Conservation (phyloP, 139 green algal species). For the Chlorella sp. region DNA sequence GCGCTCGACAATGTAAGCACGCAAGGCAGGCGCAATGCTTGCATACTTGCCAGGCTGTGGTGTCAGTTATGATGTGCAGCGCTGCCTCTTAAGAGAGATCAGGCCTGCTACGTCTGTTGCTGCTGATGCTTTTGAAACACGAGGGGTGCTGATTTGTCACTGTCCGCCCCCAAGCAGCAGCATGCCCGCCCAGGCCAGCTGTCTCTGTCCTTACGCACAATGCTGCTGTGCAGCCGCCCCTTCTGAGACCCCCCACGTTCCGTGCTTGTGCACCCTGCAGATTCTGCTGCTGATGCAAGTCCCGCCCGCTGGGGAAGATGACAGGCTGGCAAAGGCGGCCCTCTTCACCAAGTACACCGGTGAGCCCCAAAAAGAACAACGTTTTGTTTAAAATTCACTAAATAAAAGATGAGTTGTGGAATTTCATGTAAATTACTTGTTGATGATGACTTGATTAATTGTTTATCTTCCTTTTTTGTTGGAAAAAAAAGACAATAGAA, state of each 20-base stretch:
- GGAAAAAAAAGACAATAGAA: no score
- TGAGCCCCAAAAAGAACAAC: not conserved
- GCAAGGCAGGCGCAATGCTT: not conserved
- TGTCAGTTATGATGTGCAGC: not conserved
- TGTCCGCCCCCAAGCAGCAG: not conserved
- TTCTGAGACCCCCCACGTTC: no score
- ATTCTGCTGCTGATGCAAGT: slow-evolving; percentile 52
- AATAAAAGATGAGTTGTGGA: no score
- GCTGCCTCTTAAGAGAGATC: no score
- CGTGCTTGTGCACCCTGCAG: slow-evolving; percentile 22
- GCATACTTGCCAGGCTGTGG: no score
- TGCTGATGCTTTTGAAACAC: not conserved
- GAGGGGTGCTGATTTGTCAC: not conserved
- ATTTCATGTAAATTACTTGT: no score
- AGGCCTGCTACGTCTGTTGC: not conserved
- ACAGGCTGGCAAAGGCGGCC: slow-evolving; percentile 45
- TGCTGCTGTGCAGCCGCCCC: not conserved
- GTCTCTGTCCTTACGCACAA: not conserved
- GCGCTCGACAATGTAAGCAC: slow-evolving; percentile 44
- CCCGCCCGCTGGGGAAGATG: slow-evolving; percentile 30
- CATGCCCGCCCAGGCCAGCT: no score
- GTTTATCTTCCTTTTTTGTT: no score
- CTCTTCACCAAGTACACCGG: slow-evolving; percentile 51
- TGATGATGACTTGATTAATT: no score
- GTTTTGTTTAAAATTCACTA: no score